phyloP scores from a whole-genome alignment of 73 alveolate species.

The Halteria grandinella region DNA sequence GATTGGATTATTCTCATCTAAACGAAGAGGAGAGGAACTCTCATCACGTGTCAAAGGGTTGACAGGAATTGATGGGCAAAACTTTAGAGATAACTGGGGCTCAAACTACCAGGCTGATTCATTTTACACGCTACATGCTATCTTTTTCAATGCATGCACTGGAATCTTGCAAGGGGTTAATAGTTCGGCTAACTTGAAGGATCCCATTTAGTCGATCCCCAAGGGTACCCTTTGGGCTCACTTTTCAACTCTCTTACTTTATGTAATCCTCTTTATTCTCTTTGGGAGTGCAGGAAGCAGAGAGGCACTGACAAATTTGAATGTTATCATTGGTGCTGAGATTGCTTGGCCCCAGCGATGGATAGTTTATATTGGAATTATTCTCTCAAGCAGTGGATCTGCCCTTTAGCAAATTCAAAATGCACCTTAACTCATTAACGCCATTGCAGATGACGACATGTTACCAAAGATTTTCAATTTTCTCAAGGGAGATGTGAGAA shows the following conservation, averaged over 20 bases:
- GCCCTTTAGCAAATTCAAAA: constrained; percentile 62
- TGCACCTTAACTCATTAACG: constrained; percentile 50
- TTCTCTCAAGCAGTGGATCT: constrained; percentile 61
- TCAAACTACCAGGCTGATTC: constrained; percentile 23
- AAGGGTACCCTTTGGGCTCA: constrained; percentile 67
- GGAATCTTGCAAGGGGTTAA: constrained; percentile 68
- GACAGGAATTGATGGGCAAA: constrained; percentile 48
- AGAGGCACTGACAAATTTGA: constrained; percentile 34
- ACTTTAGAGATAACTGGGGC: constrained; percentile 52
- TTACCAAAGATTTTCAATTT: constrained; percentile 47
- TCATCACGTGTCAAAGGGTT: constrained; percentile 31
- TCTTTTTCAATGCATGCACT: constrained; percentile 69
- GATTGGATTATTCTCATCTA: constrained; percentile 62
- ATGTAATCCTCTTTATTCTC: constrained; percentile 25
- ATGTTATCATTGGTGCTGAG: constrained; percentile 61
- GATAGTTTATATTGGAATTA: constrained; percentile 58
- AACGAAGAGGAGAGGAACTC: constrained; percentile 21
- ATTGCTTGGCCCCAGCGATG: constrained; percentile 68
- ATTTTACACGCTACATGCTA: constrained; percentile 40
- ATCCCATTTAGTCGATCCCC: constrained; percentile 59
- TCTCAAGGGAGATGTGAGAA: neutral
- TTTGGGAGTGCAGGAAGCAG: constrained; percentile 58
- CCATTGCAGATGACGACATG: constrained; percentile 72
- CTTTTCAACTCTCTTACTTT: constrained; percentile 31
- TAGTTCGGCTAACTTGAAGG: constrained; percentile 55